Conservation (phyloP, 768 basidiomycete genomes). For the Trametes elegans region DNA sequence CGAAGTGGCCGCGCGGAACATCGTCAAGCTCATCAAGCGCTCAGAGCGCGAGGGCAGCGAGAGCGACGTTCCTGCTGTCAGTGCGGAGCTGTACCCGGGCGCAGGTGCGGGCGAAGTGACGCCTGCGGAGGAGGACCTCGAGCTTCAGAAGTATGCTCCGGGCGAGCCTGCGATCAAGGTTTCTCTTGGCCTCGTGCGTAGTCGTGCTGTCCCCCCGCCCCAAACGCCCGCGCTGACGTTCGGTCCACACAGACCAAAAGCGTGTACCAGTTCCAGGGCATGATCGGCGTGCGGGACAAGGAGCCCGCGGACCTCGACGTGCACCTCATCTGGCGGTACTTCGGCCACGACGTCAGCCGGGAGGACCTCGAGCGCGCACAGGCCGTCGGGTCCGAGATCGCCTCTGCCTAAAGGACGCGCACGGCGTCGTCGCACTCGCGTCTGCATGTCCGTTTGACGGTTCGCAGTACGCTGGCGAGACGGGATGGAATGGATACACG, state of each 20-base stretch:
- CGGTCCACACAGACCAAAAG: constrained; percentile 35
- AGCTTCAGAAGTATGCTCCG: constrained; percentile 47
- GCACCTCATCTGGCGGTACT: constrained; percentile 42
- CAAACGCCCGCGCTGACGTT: background rate
- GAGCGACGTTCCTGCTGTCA: background rate
- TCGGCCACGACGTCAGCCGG: constrained; percentile 11
- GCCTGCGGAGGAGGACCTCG: background rate
- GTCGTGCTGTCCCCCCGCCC: background rate
- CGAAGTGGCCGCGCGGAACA: constrained; percentile 53
- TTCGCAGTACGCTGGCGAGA: too few species aligned
- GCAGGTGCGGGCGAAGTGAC: background rate
- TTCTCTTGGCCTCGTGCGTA: constrained; percentile 54
- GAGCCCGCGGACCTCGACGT: constrained; percentile 49
- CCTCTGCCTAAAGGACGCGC: too few species aligned
- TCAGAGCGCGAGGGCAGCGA: constrained; percentile 12
- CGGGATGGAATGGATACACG: too few species aligned
- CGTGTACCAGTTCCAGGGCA: constrained; percentile 46
- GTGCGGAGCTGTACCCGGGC: background rate
- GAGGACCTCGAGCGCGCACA: constrained; percentile 3
- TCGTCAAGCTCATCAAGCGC: constrained; percentile 42
- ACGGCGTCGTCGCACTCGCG: too few species aligned
- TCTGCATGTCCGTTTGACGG: too few species aligned
- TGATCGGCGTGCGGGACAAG: constrained; percentile 43
- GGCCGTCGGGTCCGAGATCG: too few species aligned
- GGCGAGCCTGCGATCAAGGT: constrained; percentile 57